phyloP scores from a whole-genome alignment of 257 asterid species.

The Henckelia pumila region DNA sequence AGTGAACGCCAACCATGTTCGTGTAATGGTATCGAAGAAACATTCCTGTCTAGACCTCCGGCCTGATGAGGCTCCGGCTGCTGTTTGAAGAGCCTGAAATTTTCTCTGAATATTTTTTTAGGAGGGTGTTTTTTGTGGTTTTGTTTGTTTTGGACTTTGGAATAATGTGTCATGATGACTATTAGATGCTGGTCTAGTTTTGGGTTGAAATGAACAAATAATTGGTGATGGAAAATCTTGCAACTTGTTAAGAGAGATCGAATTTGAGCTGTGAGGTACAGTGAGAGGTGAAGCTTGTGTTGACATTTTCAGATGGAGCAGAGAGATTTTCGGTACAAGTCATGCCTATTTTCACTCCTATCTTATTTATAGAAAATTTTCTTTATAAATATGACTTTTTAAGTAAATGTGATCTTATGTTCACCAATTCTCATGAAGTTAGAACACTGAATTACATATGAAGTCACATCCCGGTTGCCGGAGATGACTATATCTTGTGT shows the following conservation, averaged over 20 bases:
- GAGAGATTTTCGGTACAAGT: slow-evolving; percentile 29
- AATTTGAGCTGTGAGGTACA: slow-evolving; percentile 21
- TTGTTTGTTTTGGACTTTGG: slow-evolving; percentile 28
- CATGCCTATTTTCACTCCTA: neutral
- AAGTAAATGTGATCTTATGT: neutral
- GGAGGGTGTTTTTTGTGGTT: slow-evolving; percentile 27
- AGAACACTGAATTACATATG: neutral
- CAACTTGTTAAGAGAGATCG: slow-evolving; percentile 11
- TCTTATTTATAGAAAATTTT: neutral
- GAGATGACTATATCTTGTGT: neutral
- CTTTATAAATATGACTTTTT: no score
- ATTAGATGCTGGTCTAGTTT: slow-evolving; percentile 25
- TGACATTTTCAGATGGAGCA: slow-evolving; percentile 29
- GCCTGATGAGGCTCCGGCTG: slow-evolving; percentile 30
- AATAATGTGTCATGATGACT: slow-evolving; percentile 45
- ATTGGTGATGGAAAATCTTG: slow-evolving; percentile 39
- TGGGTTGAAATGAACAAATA: slow-evolving; percentile 20
- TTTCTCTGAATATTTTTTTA: slow-evolving; percentile 25
- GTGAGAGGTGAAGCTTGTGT: slow-evolving; percentile 35
- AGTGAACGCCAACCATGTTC: slow-evolving; percentile 47
- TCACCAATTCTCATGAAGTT: neutral
- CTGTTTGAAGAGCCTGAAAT: slow-evolving; percentile 42
- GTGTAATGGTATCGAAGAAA: neutral
- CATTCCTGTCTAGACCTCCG: slow-evolving; percentile 1
- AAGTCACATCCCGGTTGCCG: neutral